Percentiles rank a stretch among this genome's conserved stretches.
Conservation (phyloP, 225 moss, liverwort and hornwort genomes). For the Climacium dendroides region DNA sequence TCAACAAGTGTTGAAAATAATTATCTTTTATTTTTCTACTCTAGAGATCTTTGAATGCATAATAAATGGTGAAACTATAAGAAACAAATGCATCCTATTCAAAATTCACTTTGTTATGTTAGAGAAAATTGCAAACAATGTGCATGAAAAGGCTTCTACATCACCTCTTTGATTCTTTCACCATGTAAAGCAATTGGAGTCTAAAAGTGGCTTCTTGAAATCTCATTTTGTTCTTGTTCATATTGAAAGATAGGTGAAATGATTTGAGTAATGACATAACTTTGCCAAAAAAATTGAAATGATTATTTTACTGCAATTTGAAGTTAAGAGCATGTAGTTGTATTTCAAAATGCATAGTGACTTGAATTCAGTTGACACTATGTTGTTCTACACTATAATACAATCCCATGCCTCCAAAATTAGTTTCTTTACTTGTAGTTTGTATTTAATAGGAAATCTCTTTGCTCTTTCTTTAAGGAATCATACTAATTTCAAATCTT, state of each 20-base stretch:
- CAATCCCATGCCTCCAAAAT: fast-evolving
- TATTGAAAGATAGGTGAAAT: background rate
- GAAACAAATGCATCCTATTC: background rate
- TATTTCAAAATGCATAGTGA: background rate
- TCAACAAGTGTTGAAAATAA: background rate
- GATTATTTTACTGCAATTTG: background rate
- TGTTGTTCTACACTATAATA: fast-evolving
- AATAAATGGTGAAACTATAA: background rate
- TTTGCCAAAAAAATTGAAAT: fast-evolving
- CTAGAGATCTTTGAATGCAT: fast-evolving
- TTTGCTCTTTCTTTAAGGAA: background rate
- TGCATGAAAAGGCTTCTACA: fast-evolving
- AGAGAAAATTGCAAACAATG: background rate
- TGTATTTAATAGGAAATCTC: background rate
- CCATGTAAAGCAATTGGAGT: background rate
- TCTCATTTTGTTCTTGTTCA: background rate
- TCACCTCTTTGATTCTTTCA: background rate
- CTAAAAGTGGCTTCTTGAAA: background rate
- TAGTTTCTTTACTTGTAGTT: background rate
- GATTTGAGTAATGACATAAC: background rate
- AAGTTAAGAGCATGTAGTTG: fast-evolving
- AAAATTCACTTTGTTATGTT: too few species aligned
- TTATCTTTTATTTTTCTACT: background rate
- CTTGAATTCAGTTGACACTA: too few species aligned
- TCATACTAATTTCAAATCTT: background rate